Conservation (phyloP, 2,329 filamentous ascomycete species). For the Fusarium nygamai region DNA sequence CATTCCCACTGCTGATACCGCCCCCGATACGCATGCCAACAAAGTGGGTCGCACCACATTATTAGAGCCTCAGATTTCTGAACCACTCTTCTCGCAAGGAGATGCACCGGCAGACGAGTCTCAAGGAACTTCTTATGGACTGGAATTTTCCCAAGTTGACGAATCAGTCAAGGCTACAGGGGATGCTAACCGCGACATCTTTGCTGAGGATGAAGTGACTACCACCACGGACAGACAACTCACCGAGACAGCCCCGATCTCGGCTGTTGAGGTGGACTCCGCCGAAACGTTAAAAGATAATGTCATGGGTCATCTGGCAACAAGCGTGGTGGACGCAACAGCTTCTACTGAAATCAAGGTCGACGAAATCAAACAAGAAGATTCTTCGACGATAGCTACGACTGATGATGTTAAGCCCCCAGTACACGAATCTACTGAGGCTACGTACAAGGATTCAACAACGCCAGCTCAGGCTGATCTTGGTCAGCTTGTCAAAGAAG, state of each 20-base stretch:
- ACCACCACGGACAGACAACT: neutral
- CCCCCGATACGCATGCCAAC: conserved; percentile 1
- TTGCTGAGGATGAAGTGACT: neutral
- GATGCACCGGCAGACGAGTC: conserved; percentile 39
- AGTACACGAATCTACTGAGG: neutral
- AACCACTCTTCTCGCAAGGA: conserved; percentile 48
- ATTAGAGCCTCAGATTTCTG: conserved; percentile 42
- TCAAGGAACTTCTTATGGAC: conserved; percentile 34
- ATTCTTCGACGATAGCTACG: neutral
- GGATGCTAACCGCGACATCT: neutral
- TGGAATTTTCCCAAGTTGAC: conserved; percentile 40
- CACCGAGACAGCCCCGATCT: neutral
- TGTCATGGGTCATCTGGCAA: neutral
- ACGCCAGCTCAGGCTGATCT: neutral
- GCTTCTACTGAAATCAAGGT: neutral
- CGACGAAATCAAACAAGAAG: neutral
- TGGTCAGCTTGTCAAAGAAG: neutral
- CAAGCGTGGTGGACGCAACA: neutral
- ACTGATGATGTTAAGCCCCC: neutral
- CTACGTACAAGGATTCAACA: neutral
- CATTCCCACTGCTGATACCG: neutral
- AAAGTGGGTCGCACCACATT: conserved; percentile 8
- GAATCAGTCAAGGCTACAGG: conserved; percentile 6
- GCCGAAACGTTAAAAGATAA: neutral
- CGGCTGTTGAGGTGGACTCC: neutral